Evolutionary conservation across 768 basidiomycete genomes (phyloP).

Genomic region (Suillus subluteus): DNA sequence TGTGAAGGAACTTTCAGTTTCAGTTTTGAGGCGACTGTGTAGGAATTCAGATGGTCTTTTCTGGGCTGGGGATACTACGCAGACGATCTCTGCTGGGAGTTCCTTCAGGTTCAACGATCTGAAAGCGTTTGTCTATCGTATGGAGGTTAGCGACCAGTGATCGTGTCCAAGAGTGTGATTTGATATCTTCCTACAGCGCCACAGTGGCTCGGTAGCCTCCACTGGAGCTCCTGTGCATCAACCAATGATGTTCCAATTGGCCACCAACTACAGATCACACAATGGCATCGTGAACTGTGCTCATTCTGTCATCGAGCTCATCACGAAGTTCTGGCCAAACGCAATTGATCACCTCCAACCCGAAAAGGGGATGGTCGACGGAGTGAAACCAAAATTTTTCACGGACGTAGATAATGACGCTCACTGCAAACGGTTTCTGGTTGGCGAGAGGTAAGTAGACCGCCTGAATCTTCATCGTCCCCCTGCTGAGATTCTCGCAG

Average conservation of each 20-base stretch:
- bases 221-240: slow-evolving; percentile 20
- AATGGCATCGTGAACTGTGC: slow-evolving; percentile 75
- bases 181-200: slow-evolving; percentile 19
- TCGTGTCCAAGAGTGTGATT: background rate
- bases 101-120: slow-evolving; percentile 74
- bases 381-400: slow-evolving; percentile 61
- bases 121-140: slow-evolving; percentile 64
- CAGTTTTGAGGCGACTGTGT: slow-evolving; percentile 66
- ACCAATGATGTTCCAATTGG: slow-evolving; percentile 55
- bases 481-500: slow-evolving; percentile 32
- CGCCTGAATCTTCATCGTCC: background rate
- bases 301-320: slow-evolving; percentile 61
- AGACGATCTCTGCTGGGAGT: slow-evolving; percentile 74
- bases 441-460: slow-evolving; percentile 45
- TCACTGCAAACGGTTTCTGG: slow-evolving; percentile 59
- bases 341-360: slow-evolving; percentile 60
- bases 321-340: slow-evolving; percentile 62
- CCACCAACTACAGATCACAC: slow-evolving; percentile 71
- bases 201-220: slow-evolving; percentile 15
- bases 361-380: slow-evolving; percentile 60
- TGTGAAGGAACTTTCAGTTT: slow-evolving; percentile 2
- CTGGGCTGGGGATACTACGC: slow-evolving; percentile 83
- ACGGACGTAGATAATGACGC: slow-evolving; percentile 46
- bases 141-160: slow-evolving; percentile 49
- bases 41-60: slow-evolving; percentile 67